Conservation (phyloP, 2,329 filamentous ascomycete species). For the Zymoseptoria pseudotritici region DNA sequence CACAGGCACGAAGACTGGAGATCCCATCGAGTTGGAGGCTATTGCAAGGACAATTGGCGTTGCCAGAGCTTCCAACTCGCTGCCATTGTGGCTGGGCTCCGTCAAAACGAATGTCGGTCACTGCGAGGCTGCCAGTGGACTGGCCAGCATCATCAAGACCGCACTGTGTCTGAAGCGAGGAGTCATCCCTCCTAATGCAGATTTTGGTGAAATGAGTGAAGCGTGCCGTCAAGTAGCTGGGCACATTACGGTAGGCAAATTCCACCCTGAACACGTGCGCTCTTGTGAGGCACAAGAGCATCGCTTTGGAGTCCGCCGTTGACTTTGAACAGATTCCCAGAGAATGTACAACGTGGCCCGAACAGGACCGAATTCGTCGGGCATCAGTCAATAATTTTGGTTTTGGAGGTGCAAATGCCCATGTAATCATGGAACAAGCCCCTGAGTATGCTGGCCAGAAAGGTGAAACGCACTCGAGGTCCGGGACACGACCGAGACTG, state of each 20-base stretch:
- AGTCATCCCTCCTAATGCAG: slow-evolving; percentile 19
- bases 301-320: no score
- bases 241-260: no score
- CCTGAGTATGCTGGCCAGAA: background rate
- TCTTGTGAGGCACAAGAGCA: no score
- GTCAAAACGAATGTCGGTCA: slow-evolving; percentile 5
- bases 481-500: background rate
- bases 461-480: background rate
- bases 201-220: slow-evolving; percentile 19
- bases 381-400: slow-evolving; percentile 16
- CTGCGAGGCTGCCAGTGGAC: slow-evolving; percentile 3
- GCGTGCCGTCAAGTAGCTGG: slow-evolving; percentile 11
- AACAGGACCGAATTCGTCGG: background rate
- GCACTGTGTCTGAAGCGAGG: slow-evolving; percentile 18
- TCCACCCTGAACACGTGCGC: no score
- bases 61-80: slow-evolving; percentile 4
- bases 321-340: slow-evolving; percentile 1
- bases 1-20: slow-evolving; percentile 19
- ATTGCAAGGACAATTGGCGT: background rate
- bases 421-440: slow-evolving; percentile 1
- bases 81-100: slow-evolving; percentile 4
- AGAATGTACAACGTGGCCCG: slow-evolving; percentile 23
- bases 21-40: slow-evolving; percentile 5
- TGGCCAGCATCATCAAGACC: slow-evolving; percentile 10
- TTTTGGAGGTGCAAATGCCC: slow-evolving; percentile 18